Percentiles rank a stretch among this genome's conserved stretches.
Conservation (phyloP, 2,329 filamentous ascomycete genomes). For the Diaporthe humulicola region DNA sequence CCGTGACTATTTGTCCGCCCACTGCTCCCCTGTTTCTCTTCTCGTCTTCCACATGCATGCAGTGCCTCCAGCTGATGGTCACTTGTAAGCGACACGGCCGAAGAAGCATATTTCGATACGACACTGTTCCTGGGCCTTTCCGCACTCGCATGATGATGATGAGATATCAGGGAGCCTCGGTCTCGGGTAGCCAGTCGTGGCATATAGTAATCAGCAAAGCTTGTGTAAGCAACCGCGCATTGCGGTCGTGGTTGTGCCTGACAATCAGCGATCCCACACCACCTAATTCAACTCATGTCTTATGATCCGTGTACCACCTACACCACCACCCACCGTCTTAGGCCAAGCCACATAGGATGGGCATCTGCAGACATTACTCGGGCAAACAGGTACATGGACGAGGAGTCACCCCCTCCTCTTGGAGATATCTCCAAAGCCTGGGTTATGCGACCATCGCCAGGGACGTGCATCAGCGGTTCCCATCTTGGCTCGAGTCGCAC, state of each 20-base stretch:
- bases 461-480: conserved; percentile 12
- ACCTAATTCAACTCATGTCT: conserved; percentile 26
- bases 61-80: background rate
- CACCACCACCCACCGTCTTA: background rate
- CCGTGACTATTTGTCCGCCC: conserved; percentile 14
- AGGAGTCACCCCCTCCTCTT: conserved; percentile 10
- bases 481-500: conserved; percentile 20
- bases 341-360: conserved; percentile 28
- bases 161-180: conserved; percentile 25
- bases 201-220: conserved; percentile 7
- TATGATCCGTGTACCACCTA: background rate
- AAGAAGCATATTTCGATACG: conserved; percentile 33
- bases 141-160: conserved; percentile 25
- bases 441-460: background rate
- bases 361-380: background rate
- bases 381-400: conserved; percentile 9
- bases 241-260: conserved; percentile 19
- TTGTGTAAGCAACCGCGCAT: conserved; percentile 16
- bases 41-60: background rate
- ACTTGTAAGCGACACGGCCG: conserved; percentile 2
- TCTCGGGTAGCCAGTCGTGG: conserved; percentile 24
- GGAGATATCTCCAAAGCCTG: background rate
- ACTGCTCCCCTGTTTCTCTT: conserved; percentile 12
- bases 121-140: conserved; percentile 14
- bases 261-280: conserved; percentile 15